Evolutionary conservation across 2,329 filamentous ascomycete genomes (phyloP).

Genomic region (Erysiphe pisi): DNA sequence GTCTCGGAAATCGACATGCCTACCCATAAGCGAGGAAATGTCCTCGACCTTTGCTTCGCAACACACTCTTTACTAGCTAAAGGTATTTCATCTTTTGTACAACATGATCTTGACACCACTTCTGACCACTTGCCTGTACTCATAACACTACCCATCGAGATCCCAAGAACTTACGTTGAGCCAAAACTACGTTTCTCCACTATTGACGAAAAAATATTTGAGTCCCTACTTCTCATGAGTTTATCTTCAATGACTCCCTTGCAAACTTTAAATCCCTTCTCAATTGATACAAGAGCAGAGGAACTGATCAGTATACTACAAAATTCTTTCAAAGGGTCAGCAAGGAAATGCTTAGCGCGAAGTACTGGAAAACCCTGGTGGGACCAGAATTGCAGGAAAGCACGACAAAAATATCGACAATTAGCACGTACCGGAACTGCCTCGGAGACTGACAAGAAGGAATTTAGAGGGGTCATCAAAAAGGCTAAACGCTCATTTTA

Average conservation of each 20-base stretch:
- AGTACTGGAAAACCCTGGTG: background rate
- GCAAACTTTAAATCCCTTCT: too few relatives aligned
- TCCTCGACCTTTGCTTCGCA: too few relatives aligned
- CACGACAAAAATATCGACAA: background rate
- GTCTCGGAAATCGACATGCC: background rate
- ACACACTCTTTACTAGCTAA: background rate
- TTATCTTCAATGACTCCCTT: too few relatives aligned
- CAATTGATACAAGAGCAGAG: background rate
- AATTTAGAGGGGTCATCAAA: background rate
- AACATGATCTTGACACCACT: background rate
- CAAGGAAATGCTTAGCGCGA: background rate
- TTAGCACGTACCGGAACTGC: background rate
- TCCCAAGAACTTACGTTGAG: too few relatives aligned
- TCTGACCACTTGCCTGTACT: slow-evolving; percentile 5
- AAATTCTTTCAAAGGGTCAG: background rate
- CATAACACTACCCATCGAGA: background rate
- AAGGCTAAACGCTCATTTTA: background rate
- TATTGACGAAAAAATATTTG: too few relatives aligned
- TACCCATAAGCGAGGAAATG: background rate
- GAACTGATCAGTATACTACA: background rate
- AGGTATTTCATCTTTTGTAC: background rate
- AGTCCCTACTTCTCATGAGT: too few relatives aligned
- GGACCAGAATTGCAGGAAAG: slow-evolving; percentile 9
- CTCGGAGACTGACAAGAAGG: background rate
- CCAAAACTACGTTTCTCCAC: too few relatives aligned